Base-by-base conservation (phyloP, 2,329 filamentous ascomycete genomes). In the Xylariaceae sp. region DNA sequence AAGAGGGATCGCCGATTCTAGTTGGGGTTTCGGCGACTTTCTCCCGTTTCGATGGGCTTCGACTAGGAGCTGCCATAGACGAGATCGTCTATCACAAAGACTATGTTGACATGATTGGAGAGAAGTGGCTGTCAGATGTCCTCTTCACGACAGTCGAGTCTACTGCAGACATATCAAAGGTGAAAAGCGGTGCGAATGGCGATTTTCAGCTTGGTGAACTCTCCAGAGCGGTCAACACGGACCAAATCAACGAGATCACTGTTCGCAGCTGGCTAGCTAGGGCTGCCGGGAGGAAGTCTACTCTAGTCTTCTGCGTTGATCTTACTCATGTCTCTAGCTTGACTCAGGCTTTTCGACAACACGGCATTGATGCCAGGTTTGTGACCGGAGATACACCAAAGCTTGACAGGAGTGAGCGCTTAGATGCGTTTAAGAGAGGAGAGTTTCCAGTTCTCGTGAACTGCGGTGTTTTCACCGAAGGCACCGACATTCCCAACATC, bases 401-500 rank as follows among this genome's bases (percentile, higher is more conserved):
- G 57, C 73, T 83, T n/a, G 80, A 88, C 48, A 85, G 95, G 40
- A 82, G 85, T 47, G 81, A 88, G 47, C 85, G 85, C 1, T 80
- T 99, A 1, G 87, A 91, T 28, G 85, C 84, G 2, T 99, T 99
- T 74, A 89, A 84, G 63, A 81, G 78, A 2, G 84, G 87, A 6
- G 84, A 92, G 39, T 98, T 91, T 61, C 91, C 92, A 0, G 91
- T 99, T 1, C 81, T 99, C 12, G 77, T 99, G 48, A 99, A 99
- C 71, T 98, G 95, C 69, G 93, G 93, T 7, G 90, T 99, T 36
- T 98, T 96, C 69, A 98, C 94, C 0, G 95, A 99, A 76, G 95
- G 95, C 2, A 99, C 95, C 1, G 95, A 99, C 69, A 96, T 99
- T 28, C 95, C 96, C 5, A 97, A 96, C 71, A 91, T 99, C 64